Base-by-base conservation (phyloP, 805 yeast species). In the Groenewaldozyma salmanticensis region DNA sequence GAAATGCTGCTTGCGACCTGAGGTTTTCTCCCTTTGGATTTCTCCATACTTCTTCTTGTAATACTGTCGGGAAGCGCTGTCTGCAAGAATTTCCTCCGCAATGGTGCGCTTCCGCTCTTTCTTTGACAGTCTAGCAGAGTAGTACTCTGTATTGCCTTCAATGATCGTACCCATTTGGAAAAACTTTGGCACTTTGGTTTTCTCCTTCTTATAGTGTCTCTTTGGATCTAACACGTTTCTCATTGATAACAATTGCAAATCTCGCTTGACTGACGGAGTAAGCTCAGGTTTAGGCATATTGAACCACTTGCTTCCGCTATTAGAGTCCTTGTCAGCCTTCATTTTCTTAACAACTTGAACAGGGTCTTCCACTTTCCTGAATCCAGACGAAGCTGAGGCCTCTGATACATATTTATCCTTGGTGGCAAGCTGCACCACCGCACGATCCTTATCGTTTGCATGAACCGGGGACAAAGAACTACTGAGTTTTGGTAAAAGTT, bases 161-260 rank as follows among this genome's bases (percentile, higher is more conserved):
- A 88, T 62, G 29, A 92, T 74, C 0, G 96, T 87, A 13, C 98
- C 98, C 52, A 83, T 74, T 44, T 90, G 92, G 59, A 92, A 87
- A 49, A 70, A 75, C 53, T 82, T 84, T 35, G 94, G 90, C 5
- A 71, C 69, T 38, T 69, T 71, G 24, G 52, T 52, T 81, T 87
- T 81, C 44, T 81, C 92, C 59, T 84, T 85, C 62, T 84, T 86
- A 64, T 92, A 92, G 62, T 86, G 95, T 52, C 96, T 74, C 64
- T 92, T 92, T 5, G 96, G 97, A 58, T 92, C 97, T 47, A 92
- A 69, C 6, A 87, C 95, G 42, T 82, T 81, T 62, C 98, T 77
- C 65, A 90, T 84, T 55, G 85, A 79, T 45, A 92, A 68, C 13
- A 92, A 64, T 54, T 77, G 67, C 51, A 92, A 58, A 58, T 92